These are phyloP conservation scores for Puccinia novopanici DNA, from an alignment of 1,284 basidiomycete species.

Conservation along the genomic window DNA sequence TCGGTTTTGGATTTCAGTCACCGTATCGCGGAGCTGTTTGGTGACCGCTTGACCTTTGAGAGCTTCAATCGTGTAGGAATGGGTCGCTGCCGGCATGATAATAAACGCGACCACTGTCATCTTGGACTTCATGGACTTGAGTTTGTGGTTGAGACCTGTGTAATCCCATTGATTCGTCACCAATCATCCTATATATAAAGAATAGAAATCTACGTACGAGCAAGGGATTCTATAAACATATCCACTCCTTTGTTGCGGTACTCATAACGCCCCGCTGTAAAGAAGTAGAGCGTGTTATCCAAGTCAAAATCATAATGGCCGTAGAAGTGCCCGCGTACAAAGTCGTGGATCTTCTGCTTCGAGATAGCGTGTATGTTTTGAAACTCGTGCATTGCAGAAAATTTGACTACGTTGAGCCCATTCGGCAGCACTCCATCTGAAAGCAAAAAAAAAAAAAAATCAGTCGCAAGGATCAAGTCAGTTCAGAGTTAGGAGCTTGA, in stretches of 20 bases:
- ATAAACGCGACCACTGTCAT: constrained; percentile 94
- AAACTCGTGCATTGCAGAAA: constrained; percentile 92
- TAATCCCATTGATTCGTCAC: neutral
- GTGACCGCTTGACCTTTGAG: constrained; percentile 97
- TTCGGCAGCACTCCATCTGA: constrained; percentile 95
- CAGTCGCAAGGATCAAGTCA: neutral
- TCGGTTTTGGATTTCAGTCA: constrained; percentile 88
- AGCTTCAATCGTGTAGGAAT: constrained; percentile 95
- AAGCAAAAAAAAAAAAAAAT: constrained; percentile 4
- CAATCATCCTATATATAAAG: neutral
- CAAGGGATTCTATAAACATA: constrained; percentile 97
- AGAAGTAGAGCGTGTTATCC: constrained; percentile 97
- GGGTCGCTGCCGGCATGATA: constrained; percentile 94
- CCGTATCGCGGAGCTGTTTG: constrained; percentile 91
- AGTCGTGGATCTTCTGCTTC: constrained; percentile 97
- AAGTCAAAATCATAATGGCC: constrained; percentile 91
- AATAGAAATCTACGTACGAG: constrained; percentile 59
- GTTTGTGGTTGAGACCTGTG: constrained; percentile 72
- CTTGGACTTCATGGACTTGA: constrained; percentile 77
- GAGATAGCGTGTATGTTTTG: constrained; percentile 85
- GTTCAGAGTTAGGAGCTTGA: constrained; percentile 39
- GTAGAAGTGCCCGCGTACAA: constrained; percentile 95
- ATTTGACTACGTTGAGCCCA: constrained; percentile 96
- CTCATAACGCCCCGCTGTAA: constrained; percentile 98
- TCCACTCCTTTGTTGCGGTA: constrained; percentile 99